Evolutionary conservation across 2,329 filamentous ascomycete species (phyloP).

Genomic region (Fusarium sp.): DNA sequence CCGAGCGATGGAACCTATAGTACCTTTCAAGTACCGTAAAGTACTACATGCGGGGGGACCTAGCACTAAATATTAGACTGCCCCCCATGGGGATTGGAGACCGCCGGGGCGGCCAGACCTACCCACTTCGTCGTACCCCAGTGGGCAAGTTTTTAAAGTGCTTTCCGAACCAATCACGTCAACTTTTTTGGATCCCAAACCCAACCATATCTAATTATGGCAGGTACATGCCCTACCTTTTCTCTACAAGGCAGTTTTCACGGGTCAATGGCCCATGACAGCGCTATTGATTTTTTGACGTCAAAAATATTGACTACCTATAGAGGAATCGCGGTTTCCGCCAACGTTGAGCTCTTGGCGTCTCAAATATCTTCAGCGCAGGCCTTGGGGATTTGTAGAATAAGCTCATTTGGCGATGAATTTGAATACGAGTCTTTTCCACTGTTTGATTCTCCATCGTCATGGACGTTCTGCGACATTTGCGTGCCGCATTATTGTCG

Average conservation of each 20-base stretch:
- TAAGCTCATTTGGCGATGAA: background rate
- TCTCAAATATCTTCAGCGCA: background rate
- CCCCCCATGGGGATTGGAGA: slow-evolving; percentile 42
- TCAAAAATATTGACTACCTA: background rate
- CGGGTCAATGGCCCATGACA: background rate
- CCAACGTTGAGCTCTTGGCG: background rate
- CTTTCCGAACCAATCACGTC: slow-evolving; percentile 34
- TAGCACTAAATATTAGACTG: slow-evolving; percentile 3
- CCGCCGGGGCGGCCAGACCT: slow-evolving; percentile 11
- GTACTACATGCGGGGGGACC: slow-evolving; percentile 28
- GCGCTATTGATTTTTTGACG: background rate
- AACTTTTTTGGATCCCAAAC: slow-evolving; percentile 1
- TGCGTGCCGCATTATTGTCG: slow-evolving; percentile 9
- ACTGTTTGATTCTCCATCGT: background rate
- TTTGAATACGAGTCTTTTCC: background rate
- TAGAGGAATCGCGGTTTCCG: slow-evolving; percentile 8
- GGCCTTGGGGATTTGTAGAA: background rate
- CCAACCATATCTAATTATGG: slow-evolving; percentile 37
- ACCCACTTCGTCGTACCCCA: slow-evolving; percentile 13
- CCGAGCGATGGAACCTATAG: background rate
- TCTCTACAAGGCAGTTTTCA: background rate
- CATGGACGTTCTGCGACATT: background rate
- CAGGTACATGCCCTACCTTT: slow-evolving; percentile 29
- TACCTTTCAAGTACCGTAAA: slow-evolving; percentile 25
- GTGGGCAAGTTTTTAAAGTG: slow-evolving; percentile 20